Conservation (phyloP, 1,284 basidiomycete genomes). For the Trametes versicolor region DNA sequence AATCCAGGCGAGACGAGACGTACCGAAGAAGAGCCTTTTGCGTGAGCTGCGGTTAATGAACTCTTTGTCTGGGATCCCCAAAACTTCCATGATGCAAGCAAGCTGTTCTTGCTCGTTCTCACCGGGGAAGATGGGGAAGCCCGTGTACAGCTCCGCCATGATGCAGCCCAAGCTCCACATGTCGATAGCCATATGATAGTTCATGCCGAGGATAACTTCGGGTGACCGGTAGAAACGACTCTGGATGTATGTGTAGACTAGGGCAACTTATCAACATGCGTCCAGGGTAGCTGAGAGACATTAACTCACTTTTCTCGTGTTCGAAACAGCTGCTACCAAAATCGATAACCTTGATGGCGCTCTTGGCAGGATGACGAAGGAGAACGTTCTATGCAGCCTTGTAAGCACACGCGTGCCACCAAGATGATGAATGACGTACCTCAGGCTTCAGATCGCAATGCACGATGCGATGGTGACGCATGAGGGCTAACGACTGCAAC, state of each 20-base stretch:
- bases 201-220: slow-evolving; percentile 93
- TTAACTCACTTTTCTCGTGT: slow-evolving; percentile 93
- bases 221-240: slow-evolving; percentile 98
- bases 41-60: slow-evolving; percentile 94
- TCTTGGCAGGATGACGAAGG: slow-evolving; percentile 94
- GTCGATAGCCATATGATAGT: slow-evolving; percentile 95
- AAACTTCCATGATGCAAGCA: slow-evolving; percentile 99
- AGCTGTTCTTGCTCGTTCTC: slow-evolving; percentile 99
- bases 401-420: slow-evolving; percentile 11
- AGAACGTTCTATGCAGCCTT: slow-evolving; percentile 82
- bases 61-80: slow-evolving; percentile 95
- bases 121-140: slow-evolving; percentile 99
- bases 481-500: slow-evolving; percentile 89
- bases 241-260: slow-evolving; percentile 98
- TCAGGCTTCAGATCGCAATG: slow-evolving; percentile 99
- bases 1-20: slow-evolving; percentile 37
- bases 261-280: slow-evolving; percentile 32
- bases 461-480: slow-evolving; percentile 98
- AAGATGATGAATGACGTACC: slow-evolving; percentile 53
- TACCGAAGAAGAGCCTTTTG: slow-evolving; percentile 96
- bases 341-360: slow-evolving; percentile 98
- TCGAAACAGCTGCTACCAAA: slow-evolving; percentile 99
- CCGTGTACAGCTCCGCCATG: slow-evolving; percentile 97
- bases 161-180: slow-evolving; percentile 99
- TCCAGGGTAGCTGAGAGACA: neutral